Conservation (phyloP, 2,329 filamentous ascomycete species). For the Pseudocercospora macadamiae region DNA sequence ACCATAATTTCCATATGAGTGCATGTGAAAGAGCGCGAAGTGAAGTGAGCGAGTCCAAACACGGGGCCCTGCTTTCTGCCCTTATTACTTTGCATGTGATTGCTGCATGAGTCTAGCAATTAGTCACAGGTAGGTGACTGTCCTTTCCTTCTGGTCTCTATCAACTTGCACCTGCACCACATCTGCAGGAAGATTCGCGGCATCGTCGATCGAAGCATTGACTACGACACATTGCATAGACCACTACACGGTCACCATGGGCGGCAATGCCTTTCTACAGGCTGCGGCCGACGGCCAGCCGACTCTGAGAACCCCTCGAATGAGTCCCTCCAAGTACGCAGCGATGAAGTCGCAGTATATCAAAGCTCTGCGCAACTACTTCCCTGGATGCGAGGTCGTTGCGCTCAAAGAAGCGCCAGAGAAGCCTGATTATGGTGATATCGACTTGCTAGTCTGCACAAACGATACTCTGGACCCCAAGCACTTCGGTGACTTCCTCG, state of each 20-base stretch:
- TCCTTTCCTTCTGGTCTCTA: too few relatives aligned
- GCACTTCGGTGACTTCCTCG: constrained; percentile 47
- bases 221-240: neutral
- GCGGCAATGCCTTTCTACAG: constrained; percentile 62
- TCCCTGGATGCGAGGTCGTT: constrained; percentile 58
- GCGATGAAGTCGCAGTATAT: constrained; percentile 53
- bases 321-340: constrained; percentile 62
- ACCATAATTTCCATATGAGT: too few relatives aligned
- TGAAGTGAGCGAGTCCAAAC: too few relatives aligned
- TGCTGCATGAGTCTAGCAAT: neutral
- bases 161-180: too few relatives aligned
- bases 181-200: too few relatives aligned
- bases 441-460: constrained; percentile 67
- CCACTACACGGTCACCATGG: constrained; percentile 63
- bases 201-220: neutral
- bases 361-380: constrained; percentile 46
- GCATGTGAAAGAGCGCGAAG: too few relatives aligned
- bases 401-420: constrained; percentile 69
- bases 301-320: constrained; percentile 64
- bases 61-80: too few relatives aligned
- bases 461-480: constrained; percentile 27
- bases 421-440: constrained; percentile 70
- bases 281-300: constrained; percentile 44
- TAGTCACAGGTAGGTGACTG: neutral
- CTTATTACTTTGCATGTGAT: neutral